Base-by-base conservation (phyloP, 2,329 filamentous ascomycete genomes). In the Colletotrichum neosansevieriae region DNA sequence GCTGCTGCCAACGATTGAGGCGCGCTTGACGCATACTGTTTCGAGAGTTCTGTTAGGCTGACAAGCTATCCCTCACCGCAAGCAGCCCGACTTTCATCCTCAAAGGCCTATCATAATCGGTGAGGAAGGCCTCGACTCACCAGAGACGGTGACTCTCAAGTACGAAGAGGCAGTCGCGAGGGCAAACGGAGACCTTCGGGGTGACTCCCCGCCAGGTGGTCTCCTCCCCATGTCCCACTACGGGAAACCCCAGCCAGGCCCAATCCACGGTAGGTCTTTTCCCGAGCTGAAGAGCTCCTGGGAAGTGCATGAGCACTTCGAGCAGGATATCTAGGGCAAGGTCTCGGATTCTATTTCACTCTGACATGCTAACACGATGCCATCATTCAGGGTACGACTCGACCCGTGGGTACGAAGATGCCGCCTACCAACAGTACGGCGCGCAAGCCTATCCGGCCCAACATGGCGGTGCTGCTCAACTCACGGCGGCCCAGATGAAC, bases 201-300 rank as follows among this genome's bases (percentile, higher is more conserved):
- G 84, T 85, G 88, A 84, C 81, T 88, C 83, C 81, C 84, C 85
- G 77, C 84, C 78, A 78, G 79, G 69, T 49, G 70, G 82, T 78
- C 79, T 89, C 75, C 83, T 92, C 82, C 89, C 91, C 81, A 94
- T 94, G 92, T 91, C 92, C 57, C 70, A 71, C 80, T 91, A 91
- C 81, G 94, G 94, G 85, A 97, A 97, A 82, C 82, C 89, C 67
- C 89, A 92, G 79, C 85, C 90, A 81, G 86, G 91, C 79, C 91
- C 91, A 79, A 88, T 94, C 83, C 92, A 95, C 82, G 92, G 94
- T 97, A 84, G 83, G 93, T 90, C 67, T 24, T 51, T 1, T 17
- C 50, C 15, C 29, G 2, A 29, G 7, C 29, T 29, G 29, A 29
- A 9, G 29, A 29, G 29, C 29, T 29, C 29, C 9, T 29, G 29